Conservation (phyloP, 179 eudicot genomes). For the Spergularia azorica region DNA sequence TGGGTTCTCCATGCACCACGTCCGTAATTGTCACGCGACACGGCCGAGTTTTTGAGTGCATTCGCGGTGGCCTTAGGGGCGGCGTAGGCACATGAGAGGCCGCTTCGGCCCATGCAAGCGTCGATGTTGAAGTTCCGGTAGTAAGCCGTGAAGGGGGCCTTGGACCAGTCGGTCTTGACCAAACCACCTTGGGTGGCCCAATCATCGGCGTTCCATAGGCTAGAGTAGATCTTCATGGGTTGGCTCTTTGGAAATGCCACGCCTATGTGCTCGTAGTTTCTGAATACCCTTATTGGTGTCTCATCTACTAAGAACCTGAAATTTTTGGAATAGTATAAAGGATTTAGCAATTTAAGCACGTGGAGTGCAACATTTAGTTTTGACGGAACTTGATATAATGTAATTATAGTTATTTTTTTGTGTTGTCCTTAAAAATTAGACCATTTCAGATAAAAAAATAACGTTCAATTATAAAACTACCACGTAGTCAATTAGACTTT, state of each 20-base stretch:
- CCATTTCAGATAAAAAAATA: too few species aligned
- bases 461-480: too few species aligned
- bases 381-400: too few species aligned
- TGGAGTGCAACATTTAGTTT: too few species aligned
- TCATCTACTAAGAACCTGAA: slow-evolving; percentile 41
- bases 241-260: slow-evolving; percentile 41
- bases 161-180: slow-evolving; percentile 46
- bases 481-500: too few species aligned
- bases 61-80: too few species aligned
- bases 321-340: not conserved
- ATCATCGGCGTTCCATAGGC: slow-evolving; percentile 44
- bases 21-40: not conserved
- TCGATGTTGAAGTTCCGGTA: slow-evolving; percentile 38
- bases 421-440: too few species aligned
- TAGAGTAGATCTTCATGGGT: slow-evolving; percentile 39
- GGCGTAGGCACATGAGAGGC: slow-evolving; percentile 4
- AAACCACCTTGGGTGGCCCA: slow-evolving; percentile 45
- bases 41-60: not conserved
- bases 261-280: slow-evolving; percentile 31
- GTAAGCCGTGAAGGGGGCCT: slow-evolving; percentile 41
- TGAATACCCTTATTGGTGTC: slow-evolving; percentile 37
- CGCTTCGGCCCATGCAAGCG: not conserved
- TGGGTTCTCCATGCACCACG: slow-evolving; percentile 25
- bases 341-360: not conserved
- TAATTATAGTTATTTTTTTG: too few species aligned